These are phyloP conservation scores for Hypsizygus marmoreus DNA, from an alignment of 768 basidiomycete genomes.

Conservation along the genomic window DNA sequence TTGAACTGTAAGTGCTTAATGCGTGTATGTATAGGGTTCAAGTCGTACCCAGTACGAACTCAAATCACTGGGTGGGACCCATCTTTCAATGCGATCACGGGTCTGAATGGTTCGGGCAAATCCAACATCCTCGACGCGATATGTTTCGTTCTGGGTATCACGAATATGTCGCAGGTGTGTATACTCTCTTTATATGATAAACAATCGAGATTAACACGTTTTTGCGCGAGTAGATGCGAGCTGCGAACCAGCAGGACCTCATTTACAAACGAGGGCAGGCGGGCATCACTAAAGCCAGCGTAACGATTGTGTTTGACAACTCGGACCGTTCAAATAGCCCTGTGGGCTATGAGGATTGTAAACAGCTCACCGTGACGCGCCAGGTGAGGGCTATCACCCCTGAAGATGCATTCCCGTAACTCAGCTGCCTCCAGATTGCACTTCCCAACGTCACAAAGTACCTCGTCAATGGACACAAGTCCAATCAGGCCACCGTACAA, in stretches of 20 bases:
- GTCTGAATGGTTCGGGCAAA: conserved; percentile 94
- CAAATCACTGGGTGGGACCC: conserved; percentile 97
- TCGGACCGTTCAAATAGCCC: conserved; percentile 86
- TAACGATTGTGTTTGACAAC: conserved; percentile 99
- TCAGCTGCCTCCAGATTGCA: conserved; percentile 63
- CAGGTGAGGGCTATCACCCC: conserved; percentile 57
- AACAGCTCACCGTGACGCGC: conserved; percentile 95
- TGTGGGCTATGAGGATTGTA: conserved; percentile 72
- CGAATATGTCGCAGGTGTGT: conserved; percentile 89
- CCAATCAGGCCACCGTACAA: conserved; percentile 82
- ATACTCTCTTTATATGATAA: background rate
- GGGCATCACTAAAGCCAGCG: conserved; percentile 94
- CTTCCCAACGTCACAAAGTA: conserved; percentile 95
- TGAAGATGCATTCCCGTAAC: background rate
- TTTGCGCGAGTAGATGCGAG: conserved; percentile 70
- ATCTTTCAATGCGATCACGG: conserved; percentile 98
- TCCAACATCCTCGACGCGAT: conserved; percentile 99
- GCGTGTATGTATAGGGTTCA: conserved; percentile 68
- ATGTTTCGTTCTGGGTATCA: conserved; percentile 97
- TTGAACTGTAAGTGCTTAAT: background rate
- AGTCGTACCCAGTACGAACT: conserved; percentile 95
- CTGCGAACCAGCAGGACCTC: conserved; percentile 93
- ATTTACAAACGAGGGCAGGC: conserved; percentile 99
- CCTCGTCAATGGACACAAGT: conserved; percentile 93
- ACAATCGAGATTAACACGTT: conserved; percentile 7